Evolutionary conservation across 352 stramenopile genomes (phyloP), one percentile per base, ranked within the genome.

Genomic region (Thalassiosira mediterranea): DNA sequence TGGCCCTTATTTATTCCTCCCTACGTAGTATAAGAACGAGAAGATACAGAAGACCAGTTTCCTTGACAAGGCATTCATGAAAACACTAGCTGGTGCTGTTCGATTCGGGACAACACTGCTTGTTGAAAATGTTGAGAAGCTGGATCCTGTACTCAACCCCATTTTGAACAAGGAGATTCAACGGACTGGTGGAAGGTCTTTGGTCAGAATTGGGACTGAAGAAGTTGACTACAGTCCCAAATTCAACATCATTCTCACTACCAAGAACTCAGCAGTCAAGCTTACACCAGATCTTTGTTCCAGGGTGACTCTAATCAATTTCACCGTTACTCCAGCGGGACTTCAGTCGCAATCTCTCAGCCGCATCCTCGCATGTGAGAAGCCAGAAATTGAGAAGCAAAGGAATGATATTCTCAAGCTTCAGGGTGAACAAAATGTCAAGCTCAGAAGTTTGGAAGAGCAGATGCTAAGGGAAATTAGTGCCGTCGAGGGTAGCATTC

Each of bases 181-280:
- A 84, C 95, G 98, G 79, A 99, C 96, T 34, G 97, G 97, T 56
- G 97, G 97, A n/a, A 92, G 97, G 25, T 97, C 97, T 19, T 84
- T 99, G 17, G 97, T 99, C 72, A 93, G 97, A 32, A 93, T 99
- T 56, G 97, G 96, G 37, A 97, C 95, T 13, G 97, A 99, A 84
- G 97, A 99, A 66, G 98, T 99, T 64, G 98, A 99, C 74, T 99
- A 99, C 83, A 98, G 95, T 54, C 97, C 97, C 0, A 95, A 98
- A 58, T 99, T 99, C 83, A 94, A 95, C 62, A 93, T 99, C 32
- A 98, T 99, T 78, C 84, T 99, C n/a, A 97, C 96, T 54, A 99
- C 97, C 1, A 95, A 98, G 72, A 97, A 99, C 76, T 94, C 96
- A 42, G 96, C 94, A 4, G 97, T 97, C 26, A 95, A 96, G 29